Evolutionary conservation across 1,139 yeast genomes (phyloP).

Genomic region (Candida smagusa): DNA sequence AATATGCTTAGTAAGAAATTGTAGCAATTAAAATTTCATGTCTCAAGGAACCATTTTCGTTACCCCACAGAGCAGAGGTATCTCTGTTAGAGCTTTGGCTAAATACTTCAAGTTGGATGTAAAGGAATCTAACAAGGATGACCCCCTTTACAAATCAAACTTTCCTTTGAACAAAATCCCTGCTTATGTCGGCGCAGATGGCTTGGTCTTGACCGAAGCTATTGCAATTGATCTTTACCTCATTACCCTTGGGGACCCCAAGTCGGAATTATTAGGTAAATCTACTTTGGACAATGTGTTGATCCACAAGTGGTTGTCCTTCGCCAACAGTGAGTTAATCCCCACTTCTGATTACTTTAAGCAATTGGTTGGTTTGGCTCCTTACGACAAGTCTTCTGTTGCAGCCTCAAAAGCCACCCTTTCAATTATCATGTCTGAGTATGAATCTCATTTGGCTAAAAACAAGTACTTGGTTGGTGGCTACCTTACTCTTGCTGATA

Average conservation of each 20-base stretch:
- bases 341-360: slow-evolving; percentile 36
- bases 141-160: slow-evolving; percentile 41
- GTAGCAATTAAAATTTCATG: slow-evolving; percentile 32
- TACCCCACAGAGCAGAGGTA: slow-evolving; percentile 40
- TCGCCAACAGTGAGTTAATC: slow-evolving; percentile 70
- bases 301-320: slow-evolving; percentile 79
- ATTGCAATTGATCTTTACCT: slow-evolving; percentile 56
- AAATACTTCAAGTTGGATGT: slow-evolving; percentile 66
- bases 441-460: slow-evolving; percentile 64
- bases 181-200: slow-evolving; percentile 75
- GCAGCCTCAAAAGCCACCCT: slow-evolving; percentile 49
- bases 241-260: slow-evolving; percentile 21
- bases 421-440: slow-evolving; percentile 39
- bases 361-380: slow-evolving; percentile 33
- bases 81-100: slow-evolving; percentile 61
- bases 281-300: slow-evolving; percentile 63
- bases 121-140: slow-evolving; percentile 45
- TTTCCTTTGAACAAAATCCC: slow-evolving; percentile 80
- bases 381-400: slow-evolving; percentile 76
- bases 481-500: slow-evolving; percentile 82
- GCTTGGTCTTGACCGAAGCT: slow-evolving; percentile 72
- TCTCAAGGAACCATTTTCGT: slow-evolving; percentile 66
- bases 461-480: slow-evolving; percentile 91
- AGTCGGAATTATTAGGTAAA: slow-evolving; percentile 54
- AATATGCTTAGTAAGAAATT: neutral